Conservation (phyloP, 2,329 filamentous ascomycete genomes). For the Microcyclospora tardicrescens region DNA sequence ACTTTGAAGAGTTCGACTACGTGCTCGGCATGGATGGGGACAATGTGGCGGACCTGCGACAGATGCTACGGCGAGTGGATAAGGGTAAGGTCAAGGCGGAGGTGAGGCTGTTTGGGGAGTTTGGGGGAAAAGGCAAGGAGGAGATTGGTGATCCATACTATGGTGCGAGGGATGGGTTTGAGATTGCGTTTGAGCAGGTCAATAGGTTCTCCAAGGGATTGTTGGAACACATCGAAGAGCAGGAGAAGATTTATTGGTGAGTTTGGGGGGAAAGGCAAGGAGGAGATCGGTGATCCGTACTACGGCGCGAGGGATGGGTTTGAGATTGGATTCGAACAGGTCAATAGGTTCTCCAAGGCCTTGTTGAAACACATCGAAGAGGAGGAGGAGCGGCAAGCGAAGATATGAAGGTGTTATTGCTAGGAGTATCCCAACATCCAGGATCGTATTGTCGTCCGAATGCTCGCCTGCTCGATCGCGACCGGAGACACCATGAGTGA, state of each 20-base stretch:
- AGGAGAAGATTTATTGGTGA: conserved; percentile 39
- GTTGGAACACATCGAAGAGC: conserved; percentile 44
- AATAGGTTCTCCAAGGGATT: conserved; percentile 65
- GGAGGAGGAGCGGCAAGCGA: conserved; percentile 8
- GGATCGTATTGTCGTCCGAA: too few species aligned
- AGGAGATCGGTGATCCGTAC: conserved; percentile 74
- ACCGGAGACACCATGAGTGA: too few species aligned
- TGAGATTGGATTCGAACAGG: conserved; percentile 74
- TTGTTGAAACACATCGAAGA: conserved; percentile 52
- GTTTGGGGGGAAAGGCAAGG: conserved; percentile 46
- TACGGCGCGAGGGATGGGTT: conserved; percentile 80
- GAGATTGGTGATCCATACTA: conserved; percentile 86
- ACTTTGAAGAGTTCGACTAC: conserved; percentile 82
- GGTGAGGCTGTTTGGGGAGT: conserved; percentile 67
- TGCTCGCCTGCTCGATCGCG: too few species aligned
- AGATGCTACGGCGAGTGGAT: conserved; percentile 43
- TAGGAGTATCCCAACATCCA: too few species aligned
- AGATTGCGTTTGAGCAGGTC: conserved; percentile 75
- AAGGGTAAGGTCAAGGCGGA: conserved; percentile 27
- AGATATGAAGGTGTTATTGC: too few species aligned
- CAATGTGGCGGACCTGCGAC: conserved; percentile 60
- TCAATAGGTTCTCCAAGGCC: conserved; percentile 59
- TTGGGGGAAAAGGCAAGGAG: conserved; percentile 44
- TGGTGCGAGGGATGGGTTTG: conserved; percentile 66
- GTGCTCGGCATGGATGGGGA: conserved; percentile 86